Evolutionary conservation across 331 rosid species (phyloP), one percentile per base, ranked within the genome.

Genomic region (Pyrus hybrid): DNA sequence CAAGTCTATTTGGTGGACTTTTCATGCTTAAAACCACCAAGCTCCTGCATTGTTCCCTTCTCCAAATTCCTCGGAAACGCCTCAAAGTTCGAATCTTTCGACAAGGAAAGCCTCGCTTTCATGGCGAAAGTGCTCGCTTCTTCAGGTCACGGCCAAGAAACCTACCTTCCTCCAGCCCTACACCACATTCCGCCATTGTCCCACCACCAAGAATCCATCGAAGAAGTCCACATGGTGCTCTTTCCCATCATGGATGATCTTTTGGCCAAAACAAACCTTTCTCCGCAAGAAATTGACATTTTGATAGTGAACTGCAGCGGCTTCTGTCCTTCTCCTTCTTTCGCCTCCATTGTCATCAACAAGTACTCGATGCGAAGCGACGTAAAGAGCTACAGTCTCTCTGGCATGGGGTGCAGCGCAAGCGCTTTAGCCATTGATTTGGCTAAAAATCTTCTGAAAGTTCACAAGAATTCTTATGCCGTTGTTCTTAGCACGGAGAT

Each of bases 321-420:
- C 1, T 92, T 92, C 67, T 91, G 95, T 21, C 88, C 92, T 67
- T 77, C 86, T 8, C 98, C 97, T 73, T 93, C 98, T 56, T 74
- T 93, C 41, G 61, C 85, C 35, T 85, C 98, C 80, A 80, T 91
- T 67, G 56, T 93, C 51, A 71, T 91, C 18, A 88, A 91, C 87
- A 79, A 81, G 73, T 93, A 82, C 83, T 80, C 87, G 13, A 82
- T 91, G 93, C 83, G 86, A 78, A 83, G 76, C 63, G 93, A 91
- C 76, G 79, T 84, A 12, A 89, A 88, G 74, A 89, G 91, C 87
- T 93, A 53, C 54, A 93, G 87, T 61, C 77, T 93, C 73, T 89
- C 97, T 8, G 98, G 98, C 25, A 93, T 93, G 98, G 98, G 98
- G 41, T 93, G 97, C 78, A 93, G 92, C 43, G 96, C 98, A 8